Evolutionary conservation across 495 filamentous ascomycete genomes (phyloP).

Genomic region (Penicillium parvum): DNA sequence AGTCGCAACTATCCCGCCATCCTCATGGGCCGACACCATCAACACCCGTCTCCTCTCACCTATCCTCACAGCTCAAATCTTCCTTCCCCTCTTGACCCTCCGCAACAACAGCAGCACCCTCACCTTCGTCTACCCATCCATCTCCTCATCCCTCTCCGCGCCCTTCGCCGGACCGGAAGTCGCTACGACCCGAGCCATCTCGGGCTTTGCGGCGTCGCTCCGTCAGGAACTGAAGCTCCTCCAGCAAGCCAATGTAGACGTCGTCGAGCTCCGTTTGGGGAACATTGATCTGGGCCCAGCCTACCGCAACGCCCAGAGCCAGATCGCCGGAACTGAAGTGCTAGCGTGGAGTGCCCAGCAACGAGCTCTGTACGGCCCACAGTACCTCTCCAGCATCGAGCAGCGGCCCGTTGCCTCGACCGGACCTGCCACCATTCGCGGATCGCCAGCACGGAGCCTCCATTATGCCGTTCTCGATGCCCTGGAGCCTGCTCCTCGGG

Average conservation of each 20-base stretch:
- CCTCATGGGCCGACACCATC: constrained; percentile 79
- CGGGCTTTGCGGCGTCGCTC: constrained; percentile 72
- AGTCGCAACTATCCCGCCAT: constrained; percentile 75
- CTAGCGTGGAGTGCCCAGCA: constrained; percentile 59
- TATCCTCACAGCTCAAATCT: constrained; percentile 78
- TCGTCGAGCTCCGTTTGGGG: constrained; percentile 82
- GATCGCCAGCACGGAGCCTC: constrained; percentile 67
- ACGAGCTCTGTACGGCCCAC: constrained; percentile 38
- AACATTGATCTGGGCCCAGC: constrained; percentile 65
- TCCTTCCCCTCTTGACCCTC: constrained; percentile 71
- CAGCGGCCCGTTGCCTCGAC: constrained; percentile 40
- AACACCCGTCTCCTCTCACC: constrained; percentile 92
- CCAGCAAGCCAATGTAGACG: constrained; percentile 53
- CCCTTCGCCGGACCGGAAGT: constrained; percentile 84
- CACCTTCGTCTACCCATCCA: constrained; percentile 76
- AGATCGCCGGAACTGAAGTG: constrained; percentile 55
- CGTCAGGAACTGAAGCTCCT: constrained; percentile 65
- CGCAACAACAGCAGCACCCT: constrained; percentile 53
- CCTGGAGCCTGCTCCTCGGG: constrained; percentile 46
- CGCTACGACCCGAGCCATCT: constrained; percentile 68
- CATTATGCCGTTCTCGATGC: constrained; percentile 88
- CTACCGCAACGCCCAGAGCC: constrained; percentile 37
- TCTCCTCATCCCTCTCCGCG: constrained; percentile 75
- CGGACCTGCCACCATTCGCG: constrained; percentile 47
- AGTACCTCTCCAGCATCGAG: constrained; percentile 43